Evolutionary conservation across 768 basidiomycete genomes (phyloP), one percentile per base, ranked within the genome.

Genomic region (Mycena galopus): DNA sequence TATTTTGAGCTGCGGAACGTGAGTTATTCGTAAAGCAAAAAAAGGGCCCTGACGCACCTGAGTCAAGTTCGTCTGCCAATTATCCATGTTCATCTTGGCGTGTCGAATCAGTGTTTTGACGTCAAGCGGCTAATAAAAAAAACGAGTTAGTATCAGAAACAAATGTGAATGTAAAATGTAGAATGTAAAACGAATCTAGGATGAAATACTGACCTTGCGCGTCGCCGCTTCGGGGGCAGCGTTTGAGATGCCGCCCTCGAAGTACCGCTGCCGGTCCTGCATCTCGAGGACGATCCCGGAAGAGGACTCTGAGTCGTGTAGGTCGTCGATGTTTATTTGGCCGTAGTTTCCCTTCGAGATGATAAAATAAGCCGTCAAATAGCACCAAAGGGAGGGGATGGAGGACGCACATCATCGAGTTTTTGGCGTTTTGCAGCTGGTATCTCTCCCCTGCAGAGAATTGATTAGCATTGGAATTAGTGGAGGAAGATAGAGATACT

Each of bases 311-410:
- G 89, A 86, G 57, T 92, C 93, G 75, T 91, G 92, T 30, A 99
- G 85, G 78, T 99, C 97, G 64, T 95, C 93, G 3, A 97, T 84
- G 69, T 96, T 94, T 64, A 99, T 92, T 78, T 94, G 83, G 10
- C 81, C 77, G 64, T 85, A 86, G 16, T 76, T 73, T 63, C 82
- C 83, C 85, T 87, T 44, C 37, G 32, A 42, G 17, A 12, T 75
- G 57, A 67, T 29, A 32, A 29, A 30, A 55, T 23, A 10, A 21
- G 2, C 25, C n/a, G 27, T 23, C 2, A 4, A 50, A 50, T 21
- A 14, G 7, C 14, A 39, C 11, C 17, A 39, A 8, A 16, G 39
- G 9, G 39, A 55, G 10, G 14, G 32, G n/a, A 12, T 0, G 7
- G 70, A 37, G 35, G 12, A 57, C 81, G 62, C 77, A 91, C 92